Evolutionary conservation across 352 stramenopile species (phyloP).

Genomic region (Pythium rhizo-oryzae): DNA sequence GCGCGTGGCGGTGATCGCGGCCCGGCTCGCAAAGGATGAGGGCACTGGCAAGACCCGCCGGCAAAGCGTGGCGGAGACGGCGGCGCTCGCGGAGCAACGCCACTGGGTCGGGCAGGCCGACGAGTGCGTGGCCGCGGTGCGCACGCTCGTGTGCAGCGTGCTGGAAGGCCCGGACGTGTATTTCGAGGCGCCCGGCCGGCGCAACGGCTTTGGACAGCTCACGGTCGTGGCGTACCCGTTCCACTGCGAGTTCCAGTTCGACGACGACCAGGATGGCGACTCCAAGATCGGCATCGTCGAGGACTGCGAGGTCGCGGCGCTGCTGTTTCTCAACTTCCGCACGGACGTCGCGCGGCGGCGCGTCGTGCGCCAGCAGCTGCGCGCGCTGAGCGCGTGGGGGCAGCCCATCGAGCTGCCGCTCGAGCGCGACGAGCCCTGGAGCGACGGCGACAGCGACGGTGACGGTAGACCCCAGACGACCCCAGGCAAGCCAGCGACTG

Average conservation of each 20-base stretch:
- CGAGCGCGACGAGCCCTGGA: constrained; percentile 3
- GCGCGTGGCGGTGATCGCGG: constrained; percentile 19
- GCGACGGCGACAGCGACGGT: no score
- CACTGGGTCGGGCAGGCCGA: constrained; percentile 46
- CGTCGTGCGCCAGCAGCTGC: constrained; percentile 37
- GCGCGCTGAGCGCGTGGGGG: constrained; percentile 26
- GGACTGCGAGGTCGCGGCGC: constrained; percentile 29
- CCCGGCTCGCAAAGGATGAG: no score
- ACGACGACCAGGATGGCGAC: constrained; percentile 29
- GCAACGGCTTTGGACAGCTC: constrained; percentile 45
- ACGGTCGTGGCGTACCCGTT: constrained; percentile 50
- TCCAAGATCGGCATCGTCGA: constrained; percentile 33
- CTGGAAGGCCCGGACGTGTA: constrained; percentile 54
- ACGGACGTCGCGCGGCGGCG: constrained; percentile 32
- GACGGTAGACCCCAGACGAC: no score
- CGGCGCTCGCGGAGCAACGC: not conserved
- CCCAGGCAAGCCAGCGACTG: no score
- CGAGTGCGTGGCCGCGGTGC: constrained; percentile 35
- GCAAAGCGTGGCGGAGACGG: not conserved
- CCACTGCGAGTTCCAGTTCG: constrained; percentile 42
- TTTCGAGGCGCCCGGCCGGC: constrained; percentile 20
- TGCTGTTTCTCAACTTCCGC: constrained; percentile 41
- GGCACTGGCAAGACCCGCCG: no score
- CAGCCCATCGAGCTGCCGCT: constrained; percentile 8
- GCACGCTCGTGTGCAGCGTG: constrained; percentile 22